These are phyloP conservation scores for Hymenoscyphus albidus DNA, from an alignment of 2,329 filamentous ascomycete genomes.

Conservation along the genomic window DNA sequence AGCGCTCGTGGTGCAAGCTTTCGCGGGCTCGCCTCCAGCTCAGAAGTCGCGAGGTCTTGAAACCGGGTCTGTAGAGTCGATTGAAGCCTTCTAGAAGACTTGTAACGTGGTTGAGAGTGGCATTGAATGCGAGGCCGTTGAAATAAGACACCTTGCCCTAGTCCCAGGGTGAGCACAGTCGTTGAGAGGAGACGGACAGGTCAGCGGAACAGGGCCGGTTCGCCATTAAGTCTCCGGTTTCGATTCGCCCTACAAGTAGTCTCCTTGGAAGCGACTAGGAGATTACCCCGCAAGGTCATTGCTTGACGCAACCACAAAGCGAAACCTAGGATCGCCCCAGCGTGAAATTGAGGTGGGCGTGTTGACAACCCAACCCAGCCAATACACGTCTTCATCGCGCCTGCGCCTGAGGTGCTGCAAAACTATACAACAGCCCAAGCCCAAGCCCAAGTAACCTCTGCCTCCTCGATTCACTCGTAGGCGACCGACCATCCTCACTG, in stretches of 20 bases:
- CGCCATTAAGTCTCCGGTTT: neutral
- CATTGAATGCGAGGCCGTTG: constrained; percentile 13
- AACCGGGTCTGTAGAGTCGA: constrained; percentile 6
- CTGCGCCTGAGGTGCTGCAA: constrained; percentile 19
- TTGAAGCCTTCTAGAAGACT: constrained; percentile 22
- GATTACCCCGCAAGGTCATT: constrained; percentile 27
- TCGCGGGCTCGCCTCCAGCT: constrained; percentile 17
- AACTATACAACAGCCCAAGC: constrained; percentile 16
- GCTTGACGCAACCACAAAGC: constrained; percentile 22
- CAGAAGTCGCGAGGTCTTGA: constrained; percentile 11
- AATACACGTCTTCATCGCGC: constrained; percentile 23
- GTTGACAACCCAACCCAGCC: constrained; percentile 27
- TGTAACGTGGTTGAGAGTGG: constrained; percentile 10
- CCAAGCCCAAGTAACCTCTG: constrained; percentile 49
- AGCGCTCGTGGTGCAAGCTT: constrained; percentile 18
- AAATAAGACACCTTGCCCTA: constrained; percentile 13
- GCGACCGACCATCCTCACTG: constrained; percentile 48
- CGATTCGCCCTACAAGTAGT: constrained; percentile 18
- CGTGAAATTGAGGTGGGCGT: constrained; percentile 22
- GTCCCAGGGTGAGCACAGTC: neutral
- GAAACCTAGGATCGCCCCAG: constrained; percentile 31
- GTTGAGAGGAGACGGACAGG: constrained; percentile 11
- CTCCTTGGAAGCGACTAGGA: constrained; percentile 25
- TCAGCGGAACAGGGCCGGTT: constrained; percentile 11
- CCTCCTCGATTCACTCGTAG: constrained; percentile 50